Conservation (phyloP, 2,329 filamentous ascomycete species). For the Taxawa tesnikishii region DNA sequence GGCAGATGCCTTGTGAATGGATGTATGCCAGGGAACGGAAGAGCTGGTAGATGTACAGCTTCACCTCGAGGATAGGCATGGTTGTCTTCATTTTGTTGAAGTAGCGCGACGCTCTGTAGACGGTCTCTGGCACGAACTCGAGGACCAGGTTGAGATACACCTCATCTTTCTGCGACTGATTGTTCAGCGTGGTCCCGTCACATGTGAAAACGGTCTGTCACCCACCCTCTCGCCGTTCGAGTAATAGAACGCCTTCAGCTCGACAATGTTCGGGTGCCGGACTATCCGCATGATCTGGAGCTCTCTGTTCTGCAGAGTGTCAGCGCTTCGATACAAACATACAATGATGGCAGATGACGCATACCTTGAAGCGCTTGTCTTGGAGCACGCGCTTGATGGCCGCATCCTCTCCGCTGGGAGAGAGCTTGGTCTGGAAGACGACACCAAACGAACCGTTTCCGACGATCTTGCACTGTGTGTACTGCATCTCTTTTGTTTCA, state of each 20-base stretch:
- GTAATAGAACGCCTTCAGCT: constrained; percentile 98
- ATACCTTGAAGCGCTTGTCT: constrained; percentile 98
- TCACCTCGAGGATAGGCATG: constrained; percentile 97
- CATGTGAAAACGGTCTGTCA: constrained; percentile 10
- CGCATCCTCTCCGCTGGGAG: constrained; percentile 93
- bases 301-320: constrained; percentile 70
- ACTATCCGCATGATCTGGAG: constrained; percentile 99
- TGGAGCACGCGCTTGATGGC: constrained; percentile 98
- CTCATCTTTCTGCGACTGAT: constrained; percentile 57
- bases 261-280: constrained; percentile 95
- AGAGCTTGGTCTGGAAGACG: constrained; percentile 97
- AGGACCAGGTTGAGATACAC: constrained; percentile 97
- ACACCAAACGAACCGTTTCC: constrained; percentile 98
- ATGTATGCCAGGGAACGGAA: constrained; percentile 98
- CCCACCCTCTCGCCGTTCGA: constrained; percentile 91
- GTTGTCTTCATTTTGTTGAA: constrained; percentile 99
- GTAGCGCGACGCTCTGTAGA: constrained; percentile 94
- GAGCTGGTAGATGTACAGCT: constrained; percentile 98
- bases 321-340: constrained; percentile 11
- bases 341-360: background rate
- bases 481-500: constrained; percentile 92
- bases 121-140: constrained; percentile 95
- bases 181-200: constrained; percentile 5
- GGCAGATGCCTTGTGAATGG: constrained; percentile 97
- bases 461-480: constrained; percentile 98